Conservation (phyloP, 257 asterid genomes). For the Phtheirospermum japonicum region DNA sequence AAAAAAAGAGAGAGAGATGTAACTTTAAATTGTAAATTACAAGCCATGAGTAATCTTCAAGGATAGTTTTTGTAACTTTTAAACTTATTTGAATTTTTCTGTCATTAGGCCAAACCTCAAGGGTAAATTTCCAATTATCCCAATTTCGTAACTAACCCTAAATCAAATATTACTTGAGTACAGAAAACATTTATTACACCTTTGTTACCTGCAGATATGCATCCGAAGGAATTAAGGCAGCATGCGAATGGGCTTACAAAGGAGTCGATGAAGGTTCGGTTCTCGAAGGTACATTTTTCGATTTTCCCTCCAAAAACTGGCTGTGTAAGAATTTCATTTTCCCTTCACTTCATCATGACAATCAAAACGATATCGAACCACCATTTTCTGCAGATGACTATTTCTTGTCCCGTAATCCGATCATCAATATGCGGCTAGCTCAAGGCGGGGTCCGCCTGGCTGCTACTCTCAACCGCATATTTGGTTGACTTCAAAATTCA, state of each 20-base stretch:
- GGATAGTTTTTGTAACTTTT: too few relatives aligned
- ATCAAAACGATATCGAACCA: not conserved
- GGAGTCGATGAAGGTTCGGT: constrained; percentile 58
- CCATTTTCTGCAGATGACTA: constrained; percentile 58
- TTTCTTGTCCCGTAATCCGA: constrained; percentile 57
- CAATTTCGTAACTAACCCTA: too few relatives aligned
- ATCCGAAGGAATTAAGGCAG: constrained; percentile 78
- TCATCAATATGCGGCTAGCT: constrained; percentile 65
- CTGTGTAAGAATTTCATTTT: not conserved
- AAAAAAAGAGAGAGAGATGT: too few relatives aligned
- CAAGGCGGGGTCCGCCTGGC: constrained; percentile 92
- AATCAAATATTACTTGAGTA: not conserved
- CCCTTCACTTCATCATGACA: not conserved
- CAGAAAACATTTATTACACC: not conserved
- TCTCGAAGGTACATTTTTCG: constrained; percentile 49
- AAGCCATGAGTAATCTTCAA: too few relatives aligned
- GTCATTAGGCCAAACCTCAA: too few relatives aligned
- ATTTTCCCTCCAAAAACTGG: not conserved
- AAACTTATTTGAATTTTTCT: too few relatives aligned
- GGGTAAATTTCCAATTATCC: too few relatives aligned
- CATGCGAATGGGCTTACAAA: constrained; percentile 81
- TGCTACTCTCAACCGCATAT: constrained; percentile 78
- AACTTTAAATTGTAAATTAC: too few relatives aligned
- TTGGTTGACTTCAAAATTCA: constrained; percentile 35
- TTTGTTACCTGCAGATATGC: constrained; percentile 57